Evolutionary conservation across 2,329 filamentous ascomycete genomes (phyloP).

Genomic region (Aphanoascus verrucosus): DNA sequence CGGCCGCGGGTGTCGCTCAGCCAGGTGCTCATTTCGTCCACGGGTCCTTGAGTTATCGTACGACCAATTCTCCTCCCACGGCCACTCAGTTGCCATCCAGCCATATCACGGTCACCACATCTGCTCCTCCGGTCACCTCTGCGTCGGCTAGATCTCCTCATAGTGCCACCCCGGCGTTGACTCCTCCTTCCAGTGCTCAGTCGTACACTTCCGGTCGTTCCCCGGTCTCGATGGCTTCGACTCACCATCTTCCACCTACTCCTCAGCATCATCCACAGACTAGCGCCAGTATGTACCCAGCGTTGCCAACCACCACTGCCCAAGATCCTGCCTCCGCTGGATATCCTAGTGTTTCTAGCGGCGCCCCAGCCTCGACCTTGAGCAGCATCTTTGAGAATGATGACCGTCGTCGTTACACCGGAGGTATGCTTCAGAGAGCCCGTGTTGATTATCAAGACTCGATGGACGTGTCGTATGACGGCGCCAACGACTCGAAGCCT

Average conservation of each 20-base stretch:
- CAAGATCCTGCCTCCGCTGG: constrained; percentile 45
- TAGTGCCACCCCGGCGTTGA: constrained; percentile 50
- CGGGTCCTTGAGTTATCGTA: constrained; percentile 42
- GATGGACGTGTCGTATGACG: constrained; percentile 30
- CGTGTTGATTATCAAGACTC: constrained; percentile 33
- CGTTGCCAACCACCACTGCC: constrained; percentile 49
- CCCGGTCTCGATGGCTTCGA: constrained; percentile 44
- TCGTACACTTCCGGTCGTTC: constrained; percentile 55
- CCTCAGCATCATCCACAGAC: constrained; percentile 26
- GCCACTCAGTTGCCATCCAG: constrained; percentile 31
- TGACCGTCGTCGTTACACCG: constrained; percentile 51
- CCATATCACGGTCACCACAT: constrained; percentile 32
- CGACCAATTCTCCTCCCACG: constrained; percentile 46
- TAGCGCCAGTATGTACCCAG: constrained; percentile 51
- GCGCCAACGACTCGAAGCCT: constrained; percentile 20
- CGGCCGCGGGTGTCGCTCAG: constrained; percentile 65
- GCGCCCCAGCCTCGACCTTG: constrained; percentile 51
- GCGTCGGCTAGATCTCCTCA: constrained; percentile 35
- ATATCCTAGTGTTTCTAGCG: constrained; percentile 42
- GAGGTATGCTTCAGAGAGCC: constrained; percentile 48
- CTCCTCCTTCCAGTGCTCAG: constrained; percentile 51
- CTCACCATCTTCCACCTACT: constrained; percentile 42
- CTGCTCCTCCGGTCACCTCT: constrained; percentile 30
- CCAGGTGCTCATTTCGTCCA: constrained; percentile 58
- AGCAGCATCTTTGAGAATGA: constrained; percentile 50